These are phyloP conservation scores for Monoraphidium neglectum DNA, from an alignment of 139 green algal genomes.

Conservation along the genomic window DNA sequence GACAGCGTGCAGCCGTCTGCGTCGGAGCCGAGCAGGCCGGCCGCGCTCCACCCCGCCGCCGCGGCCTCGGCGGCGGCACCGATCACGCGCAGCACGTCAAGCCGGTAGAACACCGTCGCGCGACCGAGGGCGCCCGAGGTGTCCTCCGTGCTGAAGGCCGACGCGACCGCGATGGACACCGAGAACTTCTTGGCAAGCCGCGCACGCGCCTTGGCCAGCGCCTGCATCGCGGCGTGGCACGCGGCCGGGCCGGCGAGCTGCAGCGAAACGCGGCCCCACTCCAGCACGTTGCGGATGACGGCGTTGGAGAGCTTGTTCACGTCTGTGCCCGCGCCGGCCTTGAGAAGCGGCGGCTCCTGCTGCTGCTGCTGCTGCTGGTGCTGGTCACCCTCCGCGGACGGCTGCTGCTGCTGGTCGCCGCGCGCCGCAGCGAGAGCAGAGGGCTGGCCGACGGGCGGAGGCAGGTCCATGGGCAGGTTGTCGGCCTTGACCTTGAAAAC, in stretches of 20 bases:
- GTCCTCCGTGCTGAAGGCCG: slow-evolving; percentile 29
- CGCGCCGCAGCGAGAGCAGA: slow-evolving; percentile 3
- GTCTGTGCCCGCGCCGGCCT: slow-evolving; percentile 26
- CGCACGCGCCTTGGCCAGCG: slow-evolving; percentile 16
- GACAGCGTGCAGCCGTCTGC: too few relatives aligned
- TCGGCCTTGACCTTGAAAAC: slow-evolving; percentile 5
- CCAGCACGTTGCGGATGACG: slow-evolving; percentile 29
- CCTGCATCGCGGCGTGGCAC: slow-evolving; percentile 20
- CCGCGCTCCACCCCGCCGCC: too few relatives aligned
- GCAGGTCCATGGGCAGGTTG: slow-evolving; percentile 16
- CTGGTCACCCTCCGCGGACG: background rate
- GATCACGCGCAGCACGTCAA: slow-evolving; percentile 19
- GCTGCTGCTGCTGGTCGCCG: slow-evolving; percentile 21
- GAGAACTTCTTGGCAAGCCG: slow-evolving; percentile 29
- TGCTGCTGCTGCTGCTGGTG: background rate
- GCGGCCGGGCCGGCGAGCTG: slow-evolving; percentile 32
- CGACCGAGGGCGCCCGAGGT: slow-evolving; percentile 25
- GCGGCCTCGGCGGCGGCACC: too few relatives aligned
- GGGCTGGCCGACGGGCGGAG: slow-evolving; percentile 23
- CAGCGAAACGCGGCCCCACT: slow-evolving; percentile 13
- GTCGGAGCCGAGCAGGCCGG: too few relatives aligned
- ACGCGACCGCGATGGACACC: slow-evolving; percentile 7
- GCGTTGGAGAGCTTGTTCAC: slow-evolving; percentile 33
- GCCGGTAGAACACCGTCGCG: slow-evolving; percentile 27
- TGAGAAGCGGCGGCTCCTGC: slow-evolving; percentile 16